A percentile compares a stretch with the other conserved stretches of the same genome.
phyloP scores from a whole-genome alignment of 2,329 filamentous ascomycete genomes.

The Arthroderma uncinatum region DNA sequence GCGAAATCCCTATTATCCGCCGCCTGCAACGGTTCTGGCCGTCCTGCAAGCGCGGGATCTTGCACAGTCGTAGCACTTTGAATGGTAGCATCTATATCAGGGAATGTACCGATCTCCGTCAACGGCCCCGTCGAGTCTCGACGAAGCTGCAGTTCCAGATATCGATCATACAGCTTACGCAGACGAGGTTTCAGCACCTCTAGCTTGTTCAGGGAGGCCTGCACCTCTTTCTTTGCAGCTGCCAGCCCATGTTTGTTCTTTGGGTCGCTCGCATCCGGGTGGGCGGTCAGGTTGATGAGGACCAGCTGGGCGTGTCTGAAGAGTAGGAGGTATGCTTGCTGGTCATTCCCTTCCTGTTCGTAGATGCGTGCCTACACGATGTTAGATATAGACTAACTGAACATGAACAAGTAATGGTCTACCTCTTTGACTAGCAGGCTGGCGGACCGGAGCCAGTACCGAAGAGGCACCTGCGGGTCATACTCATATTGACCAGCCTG shows the following conservation, averaged over 20 bases:
- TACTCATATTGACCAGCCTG: constrained; percentile 73
- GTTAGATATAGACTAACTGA: too few species aligned
- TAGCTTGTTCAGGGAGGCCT: constrained; percentile 55
- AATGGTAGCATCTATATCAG: neutral
- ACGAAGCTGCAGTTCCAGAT: constrained; percentile 43
- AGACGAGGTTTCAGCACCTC: constrained; percentile 73
- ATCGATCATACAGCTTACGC: constrained; percentile 57
- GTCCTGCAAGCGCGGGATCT: constrained; percentile 52
- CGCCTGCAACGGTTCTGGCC: constrained; percentile 54
- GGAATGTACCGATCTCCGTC: neutral
- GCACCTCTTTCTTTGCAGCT: constrained; percentile 51
- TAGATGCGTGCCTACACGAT: constrained; percentile 67
- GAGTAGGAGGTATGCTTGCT: constrained; percentile 82
- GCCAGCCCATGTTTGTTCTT: constrained; percentile 46
- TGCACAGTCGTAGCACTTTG: constrained; percentile 13
- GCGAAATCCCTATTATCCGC: constrained; percentile 63
- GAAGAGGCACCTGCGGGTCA: constrained; percentile 62
- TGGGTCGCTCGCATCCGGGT: constrained; percentile 61
- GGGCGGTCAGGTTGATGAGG: constrained; percentile 59
- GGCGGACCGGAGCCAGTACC: constrained; percentile 71
- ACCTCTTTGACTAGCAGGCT: constrained; percentile 74
- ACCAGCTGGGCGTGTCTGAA: constrained; percentile 82
- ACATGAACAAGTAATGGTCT: constrained; percentile 17
- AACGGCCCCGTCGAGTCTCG: constrained; percentile 32
- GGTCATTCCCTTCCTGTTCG: constrained; percentile 70